These are phyloP conservation scores for Phytomonas sp. DNA, from an alignment of 208 protist species.

Conservation along the genomic window DNA sequence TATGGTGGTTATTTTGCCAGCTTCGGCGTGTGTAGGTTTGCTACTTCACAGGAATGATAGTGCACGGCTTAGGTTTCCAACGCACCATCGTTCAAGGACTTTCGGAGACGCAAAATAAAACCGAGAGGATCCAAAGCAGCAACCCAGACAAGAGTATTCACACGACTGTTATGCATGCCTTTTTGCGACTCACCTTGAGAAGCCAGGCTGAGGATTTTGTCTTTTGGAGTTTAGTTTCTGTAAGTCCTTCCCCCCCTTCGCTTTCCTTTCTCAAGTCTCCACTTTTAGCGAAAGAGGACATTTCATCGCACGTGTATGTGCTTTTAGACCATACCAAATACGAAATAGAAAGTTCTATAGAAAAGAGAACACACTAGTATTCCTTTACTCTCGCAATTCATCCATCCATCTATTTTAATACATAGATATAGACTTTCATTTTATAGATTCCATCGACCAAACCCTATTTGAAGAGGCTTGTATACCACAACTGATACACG, in stretches of 20 bases:
- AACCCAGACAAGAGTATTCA: not conserved
- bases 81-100: not conserved
- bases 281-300: not conserved
- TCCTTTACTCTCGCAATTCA: not conserved
- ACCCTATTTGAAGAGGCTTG: not conserved
- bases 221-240: not conserved
- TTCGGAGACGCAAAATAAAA: not conserved
- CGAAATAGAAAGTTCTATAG: not conserved
- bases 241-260: not conserved
- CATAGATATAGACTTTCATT: not conserved
- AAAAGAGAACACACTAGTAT: not conserved
- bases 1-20: constrained; percentile 6
- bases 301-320: not conserved
- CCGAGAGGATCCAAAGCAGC: not conserved
- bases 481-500: not conserved
- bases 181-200: not conserved
- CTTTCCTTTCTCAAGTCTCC: not conserved
- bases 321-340: not conserved
- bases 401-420: not conserved
- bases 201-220: not conserved
- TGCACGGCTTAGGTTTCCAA: not conserved
- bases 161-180: not conserved
- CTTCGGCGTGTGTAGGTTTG: not conserved
- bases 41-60: constrained; percentile 1
- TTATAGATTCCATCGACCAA: not conserved